Base-by-base conservation (phyloP, 441 rosid genomes). In the Pelargonium citronellum region DNA sequence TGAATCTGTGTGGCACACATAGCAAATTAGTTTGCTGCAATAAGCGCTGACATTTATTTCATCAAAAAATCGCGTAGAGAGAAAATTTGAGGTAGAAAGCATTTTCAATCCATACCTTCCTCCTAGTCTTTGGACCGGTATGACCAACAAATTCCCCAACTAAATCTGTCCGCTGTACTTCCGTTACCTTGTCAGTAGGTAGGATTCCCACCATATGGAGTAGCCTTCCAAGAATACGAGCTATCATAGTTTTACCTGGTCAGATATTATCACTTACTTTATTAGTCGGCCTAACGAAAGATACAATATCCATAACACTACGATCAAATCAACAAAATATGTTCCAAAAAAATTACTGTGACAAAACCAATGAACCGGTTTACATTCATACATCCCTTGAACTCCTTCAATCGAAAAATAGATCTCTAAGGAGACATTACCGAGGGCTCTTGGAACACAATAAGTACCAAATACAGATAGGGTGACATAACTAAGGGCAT, bases 111-210 rank as follows among this genome's bases (percentile, higher is more conserved):
- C 16, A 64, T 69, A 90, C 99, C 99, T 87, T 95, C 74, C 89
- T 86, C 84, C 96, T 81, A 17, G 99, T 95, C 84, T 90, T 95
- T 47, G 99, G 96, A 60, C 99, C 99, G n/a, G 97, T 95, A 74
- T 95, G 97, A 43, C 97, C 96, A 39, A 95, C 99, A 74, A 95
- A 91, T 80, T 95, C 96, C 53, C 99, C 99, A 67, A 95, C 99
- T 83, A 95, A 87, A 85, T 95, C 99, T 1, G 99, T 95, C 58
- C 99, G 84, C 70, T 91, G 96, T 1, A 91, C 99, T 85, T 95
- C 99, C 10, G 92, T 95, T 79, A 95, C 97, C 85, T 74, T 87
- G 67, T 91, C 91, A 10, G 92, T 90, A 12, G 99, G 95, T 77
- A 95, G 85, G 73, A 95, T 80, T 69, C 97, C 97, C 39, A 95